Conservation (phyloP, 2,329 filamentous ascomycete genomes). For the Beauveria brongniartii region DNA sequence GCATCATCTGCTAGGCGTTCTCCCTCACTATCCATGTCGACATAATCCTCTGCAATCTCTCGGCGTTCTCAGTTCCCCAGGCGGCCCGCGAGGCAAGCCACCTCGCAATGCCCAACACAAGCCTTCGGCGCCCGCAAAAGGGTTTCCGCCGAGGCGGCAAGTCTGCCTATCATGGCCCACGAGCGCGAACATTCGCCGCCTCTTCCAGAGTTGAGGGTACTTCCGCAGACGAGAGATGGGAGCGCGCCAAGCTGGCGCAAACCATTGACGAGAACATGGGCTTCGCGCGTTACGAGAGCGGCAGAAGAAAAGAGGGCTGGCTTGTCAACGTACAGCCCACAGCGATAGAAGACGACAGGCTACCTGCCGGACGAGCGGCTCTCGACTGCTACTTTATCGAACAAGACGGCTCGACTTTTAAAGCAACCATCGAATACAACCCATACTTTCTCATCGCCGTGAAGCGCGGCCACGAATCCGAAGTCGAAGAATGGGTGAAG, state of each 20-base stretch:
- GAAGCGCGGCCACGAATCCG: constrained; percentile 77
- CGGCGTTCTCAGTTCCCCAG: not conserved
- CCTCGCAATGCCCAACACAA: constrained; percentile 50
- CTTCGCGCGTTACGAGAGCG: constrained; percentile 84
- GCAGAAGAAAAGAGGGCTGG: constrained; percentile 77
- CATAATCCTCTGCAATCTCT: not conserved
- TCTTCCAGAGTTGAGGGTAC: constrained; percentile 75
- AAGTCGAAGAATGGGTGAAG: constrained; percentile 94
- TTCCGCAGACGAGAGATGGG: constrained; percentile 85
- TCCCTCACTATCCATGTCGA: constrained; percentile 8
- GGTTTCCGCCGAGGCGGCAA: constrained; percentile 63
- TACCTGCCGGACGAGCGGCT: constrained; percentile 76
- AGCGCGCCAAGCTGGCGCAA: constrained; percentile 74
- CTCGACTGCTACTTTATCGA: constrained; percentile 97
- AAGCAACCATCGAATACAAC: constrained; percentile 92
- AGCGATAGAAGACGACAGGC: constrained; percentile 73
- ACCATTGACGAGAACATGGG: constrained; percentile 93
- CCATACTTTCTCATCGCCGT: constrained; percentile 93
- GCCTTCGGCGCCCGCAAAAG: constrained; percentile 52
- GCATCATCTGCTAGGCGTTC: not conserved
- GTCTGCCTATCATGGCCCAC: constrained; percentile 58
- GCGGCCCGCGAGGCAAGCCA: constrained; percentile 7
- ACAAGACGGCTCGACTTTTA: constrained; percentile 82
- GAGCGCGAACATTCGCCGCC: constrained; percentile 69
- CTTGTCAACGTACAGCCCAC: constrained; percentile 93